Percentiles rank a stretch among this genome's conserved stretches.
Conservation (phyloP, 331 rosid species). For the Stylosanthes scabra region DNA sequence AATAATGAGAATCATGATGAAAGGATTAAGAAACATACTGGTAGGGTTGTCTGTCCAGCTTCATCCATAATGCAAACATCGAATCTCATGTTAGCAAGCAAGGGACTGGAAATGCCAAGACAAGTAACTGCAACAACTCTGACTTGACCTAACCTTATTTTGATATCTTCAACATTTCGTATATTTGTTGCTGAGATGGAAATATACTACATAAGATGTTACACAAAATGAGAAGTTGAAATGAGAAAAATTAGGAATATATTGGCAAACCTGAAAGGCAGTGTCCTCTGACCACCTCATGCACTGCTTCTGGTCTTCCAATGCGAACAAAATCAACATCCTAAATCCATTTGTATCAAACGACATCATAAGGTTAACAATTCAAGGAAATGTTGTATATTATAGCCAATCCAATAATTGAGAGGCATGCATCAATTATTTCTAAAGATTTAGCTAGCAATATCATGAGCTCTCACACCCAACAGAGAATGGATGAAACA, state of each 20-base stretch:
- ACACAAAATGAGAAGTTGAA: constrained; percentile 31
- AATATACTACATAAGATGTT: constrained; percentile 37
- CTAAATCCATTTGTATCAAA: constrained; percentile 53
- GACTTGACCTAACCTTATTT: constrained; percentile 74
- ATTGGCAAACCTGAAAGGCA: constrained; percentile 80
- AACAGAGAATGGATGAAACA: not conserved
- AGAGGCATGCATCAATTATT: not conserved
- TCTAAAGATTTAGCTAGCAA: not conserved
- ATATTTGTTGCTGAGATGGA: constrained; percentile 56
- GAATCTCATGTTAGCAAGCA: constrained; percentile 77
- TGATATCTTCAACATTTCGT: constrained; percentile 71
- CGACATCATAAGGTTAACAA: constrained; percentile 4
- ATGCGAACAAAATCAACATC: constrained; percentile 86
- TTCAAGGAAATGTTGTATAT: not conserved
- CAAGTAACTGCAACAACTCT: constrained; percentile 96
- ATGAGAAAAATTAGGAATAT: constrained; percentile 18
- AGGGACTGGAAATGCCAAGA: constrained; percentile 83
- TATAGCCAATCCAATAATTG: constrained; percentile 7
- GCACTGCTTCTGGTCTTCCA: constrained; percentile 85
- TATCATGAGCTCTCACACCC: constrained; percentile 1
- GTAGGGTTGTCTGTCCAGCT: constrained; percentile 98
- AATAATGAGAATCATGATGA: constrained; percentile 9
- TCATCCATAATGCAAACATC: constrained; percentile 99
- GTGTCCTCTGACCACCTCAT: constrained; percentile 77
- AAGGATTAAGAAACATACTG: constrained; percentile 61